Percentiles rank a stretch among this genome's conserved stretches.
Evolutionary conservation across 2,329 filamentous ascomycete species (phyloP).

Genomic region (Podosphaera fusca): DNA sequence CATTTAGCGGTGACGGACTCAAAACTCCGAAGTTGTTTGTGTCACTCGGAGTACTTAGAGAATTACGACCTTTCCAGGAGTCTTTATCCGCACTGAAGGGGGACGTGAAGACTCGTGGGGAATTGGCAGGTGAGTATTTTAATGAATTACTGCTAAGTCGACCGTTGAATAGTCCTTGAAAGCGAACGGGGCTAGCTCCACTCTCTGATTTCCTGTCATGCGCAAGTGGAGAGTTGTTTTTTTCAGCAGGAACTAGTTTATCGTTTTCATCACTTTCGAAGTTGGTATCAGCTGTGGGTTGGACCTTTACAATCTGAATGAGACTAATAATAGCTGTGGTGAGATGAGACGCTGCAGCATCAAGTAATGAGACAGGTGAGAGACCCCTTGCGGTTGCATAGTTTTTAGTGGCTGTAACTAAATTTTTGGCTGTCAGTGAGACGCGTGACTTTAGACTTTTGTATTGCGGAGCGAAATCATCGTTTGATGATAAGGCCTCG

Average conservation of each 20-base stretch:
- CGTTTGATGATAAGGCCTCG: slow-evolving; percentile 27
- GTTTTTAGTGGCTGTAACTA: slow-evolving; percentile 88
- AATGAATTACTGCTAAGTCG: slow-evolving; percentile 46
- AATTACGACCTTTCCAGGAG: slow-evolving; percentile 9
- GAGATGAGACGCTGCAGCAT: slow-evolving; percentile 80
- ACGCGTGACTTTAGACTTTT: slow-evolving; percentile 57
- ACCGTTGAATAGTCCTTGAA: slow-evolving; percentile 31
- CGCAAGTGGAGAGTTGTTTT: slow-evolving; percentile 44
- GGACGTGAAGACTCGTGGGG: slow-evolving; percentile 26
- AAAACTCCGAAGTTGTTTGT: slow-evolving; percentile 14
- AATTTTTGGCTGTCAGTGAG: slow-evolving; percentile 81
- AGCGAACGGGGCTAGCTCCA: slow-evolving; percentile 21
- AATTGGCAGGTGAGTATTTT: slow-evolving; percentile 50
- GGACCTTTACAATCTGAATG: slow-evolving; percentile 62
- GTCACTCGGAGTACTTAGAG: neutral
- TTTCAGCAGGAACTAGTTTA: slow-evolving; percentile 41
- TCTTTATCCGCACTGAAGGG: slow-evolving; percentile 15
- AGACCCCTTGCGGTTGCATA: slow-evolving; percentile 64
- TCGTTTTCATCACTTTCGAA: slow-evolving; percentile 58
- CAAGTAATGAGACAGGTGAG: slow-evolving; percentile 76
- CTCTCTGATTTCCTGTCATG: slow-evolving; percentile 16
- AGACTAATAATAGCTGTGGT: slow-evolving; percentile 71
- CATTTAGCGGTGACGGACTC: slow-evolving; percentile 14
- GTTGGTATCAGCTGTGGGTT: slow-evolving; percentile 49
- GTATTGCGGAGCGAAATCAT: slow-evolving; percentile 30